These are phyloP conservation scores for Annulohypoxylon nitens DNA, from an alignment of 495 filamentous ascomycete species.

Conservation along the genomic window DNA sequence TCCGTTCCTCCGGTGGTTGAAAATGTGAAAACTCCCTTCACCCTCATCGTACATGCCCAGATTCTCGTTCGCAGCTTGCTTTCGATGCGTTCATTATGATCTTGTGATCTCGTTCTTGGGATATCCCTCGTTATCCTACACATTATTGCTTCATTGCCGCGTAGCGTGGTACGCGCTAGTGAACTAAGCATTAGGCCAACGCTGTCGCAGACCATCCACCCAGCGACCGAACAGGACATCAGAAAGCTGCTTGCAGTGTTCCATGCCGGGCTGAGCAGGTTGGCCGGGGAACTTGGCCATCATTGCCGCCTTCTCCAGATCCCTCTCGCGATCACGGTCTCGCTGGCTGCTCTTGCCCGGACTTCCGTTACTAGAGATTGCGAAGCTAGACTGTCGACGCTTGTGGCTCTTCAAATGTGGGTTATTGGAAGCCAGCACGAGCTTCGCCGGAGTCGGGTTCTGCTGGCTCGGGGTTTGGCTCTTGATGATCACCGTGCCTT, in stretches of 20 bases:
- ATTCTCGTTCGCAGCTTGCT: background rate
- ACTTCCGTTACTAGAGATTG: constrained; percentile 47
- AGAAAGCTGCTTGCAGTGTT: constrained; percentile 87
- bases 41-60: constrained; percentile 4
- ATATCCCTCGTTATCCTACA: constrained; percentile 29
- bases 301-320: constrained; percentile 63
- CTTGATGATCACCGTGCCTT: constrained; percentile 64
- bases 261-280: constrained; percentile 77
- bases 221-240: constrained; percentile 92
- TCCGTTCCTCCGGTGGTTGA: background rate
- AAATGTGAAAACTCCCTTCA: constrained; percentile 1
- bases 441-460: constrained; percentile 56
- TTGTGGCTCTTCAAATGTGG: constrained; percentile 85
- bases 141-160: constrained; percentile 11
- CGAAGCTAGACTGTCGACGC: constrained; percentile 73
- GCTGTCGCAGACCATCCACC: constrained; percentile 82
- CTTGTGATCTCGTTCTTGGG: constrained; percentile 11
- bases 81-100: background rate
- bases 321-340: constrained; percentile 57
- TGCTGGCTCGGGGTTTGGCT: constrained; percentile 40
- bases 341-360: constrained; percentile 40
- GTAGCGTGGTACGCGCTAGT: constrained; percentile 15
- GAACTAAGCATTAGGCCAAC: constrained; percentile 71
- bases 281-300: constrained; percentile 64
- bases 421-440: constrained; percentile 84